Base-by-base conservation (phyloP, 495 filamentous ascomycete species). In the Talaromyces trachyspermus region DNA sequence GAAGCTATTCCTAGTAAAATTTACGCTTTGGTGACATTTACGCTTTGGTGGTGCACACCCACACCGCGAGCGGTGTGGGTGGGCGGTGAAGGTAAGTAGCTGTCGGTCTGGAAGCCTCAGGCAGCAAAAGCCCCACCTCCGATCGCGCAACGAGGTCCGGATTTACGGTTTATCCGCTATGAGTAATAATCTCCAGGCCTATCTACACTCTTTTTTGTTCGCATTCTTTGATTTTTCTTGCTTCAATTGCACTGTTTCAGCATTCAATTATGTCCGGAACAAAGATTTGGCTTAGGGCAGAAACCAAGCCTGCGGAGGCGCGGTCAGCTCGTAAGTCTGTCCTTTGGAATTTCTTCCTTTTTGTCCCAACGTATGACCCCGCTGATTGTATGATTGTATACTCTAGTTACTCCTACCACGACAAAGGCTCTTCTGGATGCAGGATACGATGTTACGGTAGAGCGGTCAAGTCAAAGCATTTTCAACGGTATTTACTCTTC, bases 391-490 rank as follows among this genome's bases (percentile, higher is more conserved):
- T 46, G 25, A 10, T 36, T 24, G 12, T 19, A 39, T 19, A 48
- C 51, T 39, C 37, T 37, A 73, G 70, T 73, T 54, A 86, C 83
- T 12, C 84, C 84, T 2, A 75, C 80, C 22, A 92, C 86, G 19
- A 70, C 84, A 46, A 86, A 87, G 66, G 77, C 80, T 41, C 79
- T 97, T 44, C 71, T 95, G 38, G 78, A 88, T 59, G 84, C 87
- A 20, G 92, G 86, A 49, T 97, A 95, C 61, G 71, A 76, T 3
- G 81, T 97, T 58, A 79, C 85, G 29, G 80, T 96, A 15, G 91
- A 97, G 72, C 76, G 80, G 38, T 88, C 81, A 36, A 76, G 80
- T 11, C 78, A 84, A 58, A 76, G 90, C 37, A 95, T 96, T 54
- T 96, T 94, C 60, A 79, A 88, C 26, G 88, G 91, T 66, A 60